Conservation (phyloP, 768 basidiomycete species). For the Coprinopsis cinerea region DNA sequence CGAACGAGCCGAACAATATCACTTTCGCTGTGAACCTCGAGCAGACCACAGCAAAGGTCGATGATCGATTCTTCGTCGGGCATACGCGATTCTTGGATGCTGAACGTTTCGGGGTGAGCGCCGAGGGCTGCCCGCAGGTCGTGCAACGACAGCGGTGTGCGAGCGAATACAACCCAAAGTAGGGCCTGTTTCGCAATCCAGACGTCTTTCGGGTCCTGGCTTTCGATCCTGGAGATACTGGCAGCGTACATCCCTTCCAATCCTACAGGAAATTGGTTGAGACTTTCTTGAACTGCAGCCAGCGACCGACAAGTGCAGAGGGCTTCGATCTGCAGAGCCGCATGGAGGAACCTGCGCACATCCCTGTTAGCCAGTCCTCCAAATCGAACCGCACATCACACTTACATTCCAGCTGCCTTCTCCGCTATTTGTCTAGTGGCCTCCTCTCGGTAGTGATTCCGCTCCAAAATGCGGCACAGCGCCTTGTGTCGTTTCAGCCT, state of each 20-base stretch:
- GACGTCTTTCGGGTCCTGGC: not conserved
- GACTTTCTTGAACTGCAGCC: not conserved
- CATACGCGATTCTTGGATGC: not conserved
- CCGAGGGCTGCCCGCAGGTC: not conserved
- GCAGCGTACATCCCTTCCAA: not conserved
- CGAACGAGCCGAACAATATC: conserved; percentile 2
- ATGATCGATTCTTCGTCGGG: not conserved
- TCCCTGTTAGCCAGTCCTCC: not conserved
- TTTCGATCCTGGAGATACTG: conserved; percentile 1
- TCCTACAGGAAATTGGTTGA: not conserved
- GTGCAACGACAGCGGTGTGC: not conserved
- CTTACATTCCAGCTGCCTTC: conserved; percentile 6
- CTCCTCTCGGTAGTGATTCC: no score
- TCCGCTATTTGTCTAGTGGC: not conserved
- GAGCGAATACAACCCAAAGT: conserved; percentile 4
- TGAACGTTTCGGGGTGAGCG: not conserved
- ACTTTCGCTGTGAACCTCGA: not conserved
- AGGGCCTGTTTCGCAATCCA: conserved; percentile 1
- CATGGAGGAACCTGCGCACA: conserved; percentile 3
- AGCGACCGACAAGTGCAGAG: not conserved
- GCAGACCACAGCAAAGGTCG: conserved; percentile 1
- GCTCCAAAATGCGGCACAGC: no score
- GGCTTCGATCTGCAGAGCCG: conserved; percentile 4
- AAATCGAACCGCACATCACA: not conserved
- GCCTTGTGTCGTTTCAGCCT: not conserved